phyloP scores from a whole-genome alignment of 129 eudicot genomes.

The Rutidosis leptorrhynchoides region DNA sequence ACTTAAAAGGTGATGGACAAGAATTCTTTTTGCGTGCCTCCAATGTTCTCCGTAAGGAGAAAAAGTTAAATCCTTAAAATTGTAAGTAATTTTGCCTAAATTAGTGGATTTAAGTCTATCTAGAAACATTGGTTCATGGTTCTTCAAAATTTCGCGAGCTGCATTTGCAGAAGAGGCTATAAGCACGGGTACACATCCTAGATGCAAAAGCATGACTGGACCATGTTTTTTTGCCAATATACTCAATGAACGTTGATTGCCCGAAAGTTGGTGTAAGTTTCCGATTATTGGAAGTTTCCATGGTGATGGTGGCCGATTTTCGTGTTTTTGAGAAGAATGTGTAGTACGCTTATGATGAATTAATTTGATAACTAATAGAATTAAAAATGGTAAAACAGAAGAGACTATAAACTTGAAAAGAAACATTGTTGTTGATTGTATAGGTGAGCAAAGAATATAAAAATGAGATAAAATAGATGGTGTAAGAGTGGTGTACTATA shows the following conservation, averaged over 20 bases:
- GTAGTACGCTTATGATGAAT: not conserved
- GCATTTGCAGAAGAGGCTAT: too few relatives aligned
- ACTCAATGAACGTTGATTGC: slow-evolving; percentile 6
- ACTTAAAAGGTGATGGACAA: slow-evolving; percentile 8
- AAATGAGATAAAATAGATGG: too few relatives aligned
- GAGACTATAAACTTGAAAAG: not conserved
- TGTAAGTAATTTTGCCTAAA: slow-evolving; percentile 1
- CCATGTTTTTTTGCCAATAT: slow-evolving; percentile 4
- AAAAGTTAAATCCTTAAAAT: slow-evolving; percentile 7
- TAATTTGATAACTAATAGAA: not conserved
- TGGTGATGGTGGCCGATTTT: slow-evolving; percentile 7
- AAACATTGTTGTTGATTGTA: not conserved
- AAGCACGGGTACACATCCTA: too few relatives aligned
- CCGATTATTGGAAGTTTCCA: slow-evolving; percentile 7
- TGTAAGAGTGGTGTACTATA: too few relatives aligned
- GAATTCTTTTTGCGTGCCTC: not conserved
- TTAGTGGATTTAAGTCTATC: not conserved
- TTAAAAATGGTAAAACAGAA: not conserved
- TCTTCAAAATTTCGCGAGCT: too few relatives aligned
- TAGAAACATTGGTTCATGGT: slow-evolving; percentile 2
- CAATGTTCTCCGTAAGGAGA: slow-evolving; percentile 5
- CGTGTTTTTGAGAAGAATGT: not conserved
- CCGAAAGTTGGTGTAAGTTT: slow-evolving; percentile 7
- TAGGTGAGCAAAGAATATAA: not conserved
- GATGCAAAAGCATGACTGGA: too few relatives aligned